Evolutionary conservation across 2,329 filamentous ascomycete genomes (phyloP).

Genomic region (Colletotrichum trifolii): DNA sequence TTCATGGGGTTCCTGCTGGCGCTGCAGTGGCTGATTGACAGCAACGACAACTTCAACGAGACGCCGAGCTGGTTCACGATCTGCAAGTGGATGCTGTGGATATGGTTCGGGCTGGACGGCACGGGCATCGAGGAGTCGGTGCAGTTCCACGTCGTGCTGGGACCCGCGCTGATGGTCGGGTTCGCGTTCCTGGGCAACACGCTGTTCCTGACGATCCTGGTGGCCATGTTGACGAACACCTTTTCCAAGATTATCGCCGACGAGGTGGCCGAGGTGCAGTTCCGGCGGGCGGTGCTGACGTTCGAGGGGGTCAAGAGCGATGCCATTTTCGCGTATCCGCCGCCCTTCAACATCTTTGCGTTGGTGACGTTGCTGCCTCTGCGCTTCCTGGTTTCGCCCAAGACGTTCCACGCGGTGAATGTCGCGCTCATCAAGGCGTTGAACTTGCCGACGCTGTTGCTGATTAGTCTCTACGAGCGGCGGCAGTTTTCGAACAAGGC

Average conservation of each 20-base stretch:
- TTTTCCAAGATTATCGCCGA: constrained; percentile 77
- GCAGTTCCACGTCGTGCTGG: constrained; percentile 74
- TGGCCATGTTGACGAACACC: constrained; percentile 79
- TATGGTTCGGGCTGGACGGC: constrained; percentile 81
- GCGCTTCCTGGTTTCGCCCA: constrained; percentile 69
- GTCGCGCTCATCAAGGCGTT: constrained; percentile 71
- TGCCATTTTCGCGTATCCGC: constrained; percentile 75
- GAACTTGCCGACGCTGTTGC: constrained; percentile 72
- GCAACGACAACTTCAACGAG: constrained; percentile 41
- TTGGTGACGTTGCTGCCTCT: constrained; percentile 72
- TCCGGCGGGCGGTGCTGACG: constrained; percentile 76
- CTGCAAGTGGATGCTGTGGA: constrained; percentile 82
- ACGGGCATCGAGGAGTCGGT: constrained; percentile 62
- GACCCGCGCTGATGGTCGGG: constrained; percentile 75
- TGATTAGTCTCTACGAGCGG: constrained; percentile 72
- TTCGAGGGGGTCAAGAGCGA: constrained; percentile 81
- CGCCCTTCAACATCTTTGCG: constrained; percentile 77
- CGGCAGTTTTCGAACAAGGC: constrained; percentile 61
- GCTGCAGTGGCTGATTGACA: constrained; percentile 70
- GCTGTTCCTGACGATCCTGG: constrained; percentile 78
- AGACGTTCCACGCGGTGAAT: constrained; percentile 78
- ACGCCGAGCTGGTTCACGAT: constrained; percentile 63
- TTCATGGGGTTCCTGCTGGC: constrained; percentile 78
- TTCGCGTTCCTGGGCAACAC: constrained; percentile 82
- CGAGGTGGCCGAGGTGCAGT: constrained; percentile 76